These are phyloP conservation scores for Pistacia atlantica DNA, from an alignment of 345 rosid genomes.

Conservation along the genomic window DNA sequence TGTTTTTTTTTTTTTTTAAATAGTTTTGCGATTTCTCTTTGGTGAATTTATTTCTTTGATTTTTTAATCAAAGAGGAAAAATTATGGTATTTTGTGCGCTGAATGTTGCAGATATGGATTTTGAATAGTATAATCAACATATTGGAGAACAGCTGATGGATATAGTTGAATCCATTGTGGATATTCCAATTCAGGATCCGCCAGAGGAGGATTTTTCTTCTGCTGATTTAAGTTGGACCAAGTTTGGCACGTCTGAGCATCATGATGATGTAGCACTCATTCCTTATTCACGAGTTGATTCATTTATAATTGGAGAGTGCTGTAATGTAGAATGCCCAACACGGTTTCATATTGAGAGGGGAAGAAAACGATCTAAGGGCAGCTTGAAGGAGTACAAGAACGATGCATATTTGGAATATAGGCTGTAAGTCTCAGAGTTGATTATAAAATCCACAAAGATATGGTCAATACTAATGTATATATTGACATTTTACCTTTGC, in stretches of 20 bases:
- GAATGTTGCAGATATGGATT: slow-evolving; percentile 18
- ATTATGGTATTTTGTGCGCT: neutral
- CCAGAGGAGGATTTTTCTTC: slow-evolving; percentile 72
- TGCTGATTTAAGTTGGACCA: slow-evolving; percentile 74
- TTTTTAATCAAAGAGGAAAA: neutral
- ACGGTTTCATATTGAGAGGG: slow-evolving; percentile 87
- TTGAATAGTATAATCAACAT: neutral
- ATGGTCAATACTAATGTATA: neutral
- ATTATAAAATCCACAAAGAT: neutral
- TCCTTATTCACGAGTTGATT: slow-evolving; percentile 66
- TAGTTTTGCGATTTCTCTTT: too few species aligned
- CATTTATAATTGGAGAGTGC: slow-evolving; percentile 89
- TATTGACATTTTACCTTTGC: too few species aligned
- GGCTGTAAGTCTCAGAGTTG: slow-evolving; percentile 49
- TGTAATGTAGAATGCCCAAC: slow-evolving; percentile 76
- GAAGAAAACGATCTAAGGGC: slow-evolving; percentile 65
- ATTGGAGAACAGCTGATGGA: slow-evolving; percentile 38
- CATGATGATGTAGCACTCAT: slow-evolving; percentile 81
- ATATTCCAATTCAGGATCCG: slow-evolving; percentile 74
- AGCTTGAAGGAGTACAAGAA: slow-evolving; percentile 73
- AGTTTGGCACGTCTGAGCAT: slow-evolving; percentile 75
- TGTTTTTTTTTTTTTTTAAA: too few species aligned
- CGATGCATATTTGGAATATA: slow-evolving; percentile 83
- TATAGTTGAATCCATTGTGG: slow-evolving; percentile 51
- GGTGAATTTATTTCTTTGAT: neutral